A percentile compares a stretch with the other conserved stretches of the same genome.
Conservation (phyloP, 805 yeast species). For the Pichia heedii region DNA sequence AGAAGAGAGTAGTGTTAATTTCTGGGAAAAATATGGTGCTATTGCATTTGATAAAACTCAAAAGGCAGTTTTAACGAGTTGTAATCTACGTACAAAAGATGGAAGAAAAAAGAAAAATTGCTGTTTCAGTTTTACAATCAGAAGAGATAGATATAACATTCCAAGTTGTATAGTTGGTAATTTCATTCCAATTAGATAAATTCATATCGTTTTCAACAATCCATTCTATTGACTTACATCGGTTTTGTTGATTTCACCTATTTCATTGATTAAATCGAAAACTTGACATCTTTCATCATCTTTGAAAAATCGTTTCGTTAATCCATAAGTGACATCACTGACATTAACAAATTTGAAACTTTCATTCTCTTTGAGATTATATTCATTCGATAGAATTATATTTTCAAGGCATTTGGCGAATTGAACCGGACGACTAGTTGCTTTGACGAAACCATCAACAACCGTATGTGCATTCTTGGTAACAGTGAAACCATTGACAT, state of each 20-base stretch:
- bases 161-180: slow-evolving; percentile 96
- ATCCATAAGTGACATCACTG: slow-evolving; percentile 22
- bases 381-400: slow-evolving; percentile 5
- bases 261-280: slow-evolving; percentile 9
- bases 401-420: slow-evolving; percentile 26
- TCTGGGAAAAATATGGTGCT: slow-evolving; percentile 96
- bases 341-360: slow-evolving; percentile 22
- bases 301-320: slow-evolving; percentile 19
- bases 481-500: slow-evolving; percentile 21
- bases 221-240: not conserved
- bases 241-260: not conserved
- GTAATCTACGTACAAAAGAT: slow-evolving; percentile 75
- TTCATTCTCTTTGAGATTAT: slow-evolving; percentile 1
- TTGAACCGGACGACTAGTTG: slow-evolving; percentile 26
- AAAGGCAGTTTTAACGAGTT: slow-evolving; percentile 88
- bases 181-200: slow-evolving; percentile 63
- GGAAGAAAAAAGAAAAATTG: slow-evolving; percentile 76
- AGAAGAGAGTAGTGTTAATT: slow-evolving; percentile 92
- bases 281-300: slow-evolving; percentile 9
- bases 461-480: slow-evolving; percentile 13
- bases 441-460: slow-evolving; percentile 22
- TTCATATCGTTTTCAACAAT: slow-evolving; percentile 25
- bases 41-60: slow-evolving; percentile 94
- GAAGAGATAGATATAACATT: slow-evolving; percentile 87
- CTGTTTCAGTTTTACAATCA: slow-evolving; percentile 87